Conservation (phyloP, 2,329 filamentous ascomycete species). For the Aureobasidium sp. region DNA sequence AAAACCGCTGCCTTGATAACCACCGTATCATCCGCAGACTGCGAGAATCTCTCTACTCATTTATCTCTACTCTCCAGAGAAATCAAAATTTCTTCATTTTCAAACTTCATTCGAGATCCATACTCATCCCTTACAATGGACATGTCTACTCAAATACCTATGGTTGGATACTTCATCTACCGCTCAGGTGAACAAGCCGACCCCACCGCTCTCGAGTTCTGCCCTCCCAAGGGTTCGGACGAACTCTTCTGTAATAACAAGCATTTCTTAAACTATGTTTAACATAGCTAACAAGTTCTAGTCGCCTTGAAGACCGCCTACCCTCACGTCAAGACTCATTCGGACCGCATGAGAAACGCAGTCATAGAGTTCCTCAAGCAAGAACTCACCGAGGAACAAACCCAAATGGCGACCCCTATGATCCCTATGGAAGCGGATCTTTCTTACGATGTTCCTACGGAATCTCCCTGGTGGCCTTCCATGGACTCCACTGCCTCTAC, state of each 20-base stretch:
- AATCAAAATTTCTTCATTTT: constrained; percentile 4
- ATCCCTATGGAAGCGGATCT: constrained; percentile 8
- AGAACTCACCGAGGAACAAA: constrained; percentile 25
- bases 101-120: neutral
- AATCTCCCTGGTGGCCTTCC: constrained; percentile 25
- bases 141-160: constrained; percentile 11
- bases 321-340: constrained; percentile 27
- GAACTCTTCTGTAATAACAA: constrained; percentile 24
- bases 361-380: constrained; percentile 30
- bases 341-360: constrained; percentile 32
- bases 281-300: too few species aligned
- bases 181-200: constrained; percentile 27
- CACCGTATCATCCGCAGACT: constrained; percentile 2
- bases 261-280: too few species aligned
- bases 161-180: constrained; percentile 27
- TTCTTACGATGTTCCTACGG: constrained; percentile 9
- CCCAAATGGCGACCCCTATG: constrained; percentile 18
- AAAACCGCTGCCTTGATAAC: constrained; percentile 4
- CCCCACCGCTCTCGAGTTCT: constrained; percentile 27
- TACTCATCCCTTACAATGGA: neutral
- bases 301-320: constrained; percentile 27
- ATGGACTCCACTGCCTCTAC: constrained; percentile 23
- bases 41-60: neutral
- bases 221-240: constrained; percentile 31
- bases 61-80: neutral